phyloP scores from a whole-genome alignment of 1,284 basidiomycete species.

The Trichosporon ovoides region DNA sequence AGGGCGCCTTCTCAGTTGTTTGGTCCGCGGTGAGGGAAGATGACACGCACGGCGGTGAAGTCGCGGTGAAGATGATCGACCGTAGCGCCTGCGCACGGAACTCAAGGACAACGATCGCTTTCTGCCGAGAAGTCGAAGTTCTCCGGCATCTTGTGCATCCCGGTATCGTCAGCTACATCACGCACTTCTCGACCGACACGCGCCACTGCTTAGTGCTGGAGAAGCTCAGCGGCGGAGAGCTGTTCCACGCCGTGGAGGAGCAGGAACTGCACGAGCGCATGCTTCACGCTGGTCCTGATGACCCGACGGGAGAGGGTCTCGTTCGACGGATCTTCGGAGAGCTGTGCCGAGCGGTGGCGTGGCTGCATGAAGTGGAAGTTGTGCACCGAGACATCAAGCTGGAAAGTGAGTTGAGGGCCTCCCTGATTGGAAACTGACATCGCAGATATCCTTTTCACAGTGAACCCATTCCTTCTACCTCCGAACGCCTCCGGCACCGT shows the following conservation, averaged over 20 bases:
- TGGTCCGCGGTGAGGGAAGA: slow-evolving; percentile 62
- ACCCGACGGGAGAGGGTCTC: slow-evolving; percentile 47
- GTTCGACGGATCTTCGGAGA: slow-evolving; percentile 73
- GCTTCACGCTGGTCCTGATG: slow-evolving; percentile 19
- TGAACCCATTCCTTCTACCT: slow-evolving; percentile 47
- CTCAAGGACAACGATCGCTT: slow-evolving; percentile 72
- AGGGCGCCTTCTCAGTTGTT: slow-evolving; percentile 69
- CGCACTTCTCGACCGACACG: slow-evolving; percentile 65
- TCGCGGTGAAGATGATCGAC: slow-evolving; percentile 76
- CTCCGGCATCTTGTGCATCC: slow-evolving; percentile 80
- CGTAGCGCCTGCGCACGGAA: slow-evolving; percentile 56
- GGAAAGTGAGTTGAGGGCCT: slow-evolving; percentile 62
- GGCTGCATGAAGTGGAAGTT: slow-evolving; percentile 81
- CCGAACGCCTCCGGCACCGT: slow-evolving; percentile 40
- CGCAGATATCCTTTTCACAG: slow-evolving; percentile 59
- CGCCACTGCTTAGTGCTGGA: slow-evolving; percentile 80
- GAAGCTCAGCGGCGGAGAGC: slow-evolving; percentile 71
- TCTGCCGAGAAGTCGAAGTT: slow-evolving; percentile 81
- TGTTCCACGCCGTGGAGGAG: slow-evolving; percentile 69
- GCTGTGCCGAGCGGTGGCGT: slow-evolving; percentile 71
- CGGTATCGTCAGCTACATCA: slow-evolving; percentile 68
- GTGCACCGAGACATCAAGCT: slow-evolving; percentile 93
- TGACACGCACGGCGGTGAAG: slow-evolving; percentile 11
- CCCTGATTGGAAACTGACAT: background rate
- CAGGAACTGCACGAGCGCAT: slow-evolving; percentile 56